Evolutionary conservation across 2,329 filamentous ascomycete genomes (phyloP).

Genomic region (Monilinia aucupariae): DNA sequence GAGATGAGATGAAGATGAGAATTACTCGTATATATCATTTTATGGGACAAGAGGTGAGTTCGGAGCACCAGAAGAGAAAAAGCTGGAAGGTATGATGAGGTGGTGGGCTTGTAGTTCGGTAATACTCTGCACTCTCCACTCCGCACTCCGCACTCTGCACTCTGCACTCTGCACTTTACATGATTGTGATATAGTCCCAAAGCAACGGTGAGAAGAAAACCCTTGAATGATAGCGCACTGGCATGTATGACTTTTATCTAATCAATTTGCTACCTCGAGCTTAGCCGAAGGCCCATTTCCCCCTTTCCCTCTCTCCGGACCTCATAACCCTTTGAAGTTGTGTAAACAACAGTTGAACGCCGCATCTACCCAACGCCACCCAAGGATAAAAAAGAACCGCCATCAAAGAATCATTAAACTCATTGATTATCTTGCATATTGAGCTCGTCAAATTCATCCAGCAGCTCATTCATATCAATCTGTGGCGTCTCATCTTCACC

Average conservation of each 20-base stretch:
- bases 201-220: neutral
- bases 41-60: neutral
- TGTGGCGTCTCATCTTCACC: conserved; percentile 61
- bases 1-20: neutral
- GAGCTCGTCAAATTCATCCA: conserved; percentile 92
- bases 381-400: conserved; percentile 15
- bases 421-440: conserved; percentile 45
- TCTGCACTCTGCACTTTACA: neutral
- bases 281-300: neutral
- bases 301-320: neutral
- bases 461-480: conserved; percentile 72
- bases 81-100: neutral
- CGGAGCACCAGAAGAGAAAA: no score
- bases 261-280: conserved; percentile 1
- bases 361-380: conserved; percentile 11
- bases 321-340: conserved; percentile 9
- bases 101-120: neutral
- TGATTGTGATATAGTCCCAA: neutral
- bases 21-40: no score
- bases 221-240: neutral
- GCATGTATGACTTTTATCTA: neutral
- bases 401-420: conserved; percentile 10
- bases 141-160: no score
- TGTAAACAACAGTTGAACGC: conserved; percentile 10
- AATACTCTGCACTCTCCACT: no score